These are phyloP conservation scores for Aspergillus cavernicola DNA, from an alignment of 495 filamentous ascomycete species.

Conservation along the genomic window DNA sequence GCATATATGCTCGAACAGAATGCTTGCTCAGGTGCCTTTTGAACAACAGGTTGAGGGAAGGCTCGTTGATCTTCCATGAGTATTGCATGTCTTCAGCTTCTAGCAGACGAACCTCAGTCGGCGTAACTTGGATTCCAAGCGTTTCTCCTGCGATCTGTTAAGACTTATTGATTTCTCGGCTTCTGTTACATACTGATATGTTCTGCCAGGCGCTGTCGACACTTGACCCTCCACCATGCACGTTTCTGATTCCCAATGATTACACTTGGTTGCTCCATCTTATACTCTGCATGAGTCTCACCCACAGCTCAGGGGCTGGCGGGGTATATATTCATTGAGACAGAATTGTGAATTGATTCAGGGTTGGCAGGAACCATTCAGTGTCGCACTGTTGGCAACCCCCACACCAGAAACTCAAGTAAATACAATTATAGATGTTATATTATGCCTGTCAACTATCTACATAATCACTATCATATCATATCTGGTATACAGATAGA, in stretches of 20 bases:
- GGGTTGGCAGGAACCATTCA: background rate
- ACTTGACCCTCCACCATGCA: background rate
- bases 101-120: slow-evolving; percentile 1
- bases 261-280: background rate
- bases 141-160: slow-evolving; percentile 2
- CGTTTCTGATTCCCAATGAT: background rate
- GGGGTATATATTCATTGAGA: background rate
- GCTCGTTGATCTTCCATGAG: slow-evolving; percentile 1
- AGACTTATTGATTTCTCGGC: background rate
- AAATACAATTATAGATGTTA: background rate
- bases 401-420: background rate
- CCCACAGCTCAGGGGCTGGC: background rate
- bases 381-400: background rate
- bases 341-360: background rate
- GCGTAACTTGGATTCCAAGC: background rate
- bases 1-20: slow-evolving; percentile 5
- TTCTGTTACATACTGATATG: slow-evolving; percentile 6
- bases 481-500: background rate
- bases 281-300: background rate
- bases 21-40: slow-evolving; percentile 8
- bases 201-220: slow-evolving; percentile 2
- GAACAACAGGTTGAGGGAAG: slow-evolving; percentile 1
- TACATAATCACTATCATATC: background rate
- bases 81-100: background rate
- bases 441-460: background rate